phyloP scores from a whole-genome alignment of 2,329 filamentous ascomycete genomes.

The Ascochyta pisi region DNA sequence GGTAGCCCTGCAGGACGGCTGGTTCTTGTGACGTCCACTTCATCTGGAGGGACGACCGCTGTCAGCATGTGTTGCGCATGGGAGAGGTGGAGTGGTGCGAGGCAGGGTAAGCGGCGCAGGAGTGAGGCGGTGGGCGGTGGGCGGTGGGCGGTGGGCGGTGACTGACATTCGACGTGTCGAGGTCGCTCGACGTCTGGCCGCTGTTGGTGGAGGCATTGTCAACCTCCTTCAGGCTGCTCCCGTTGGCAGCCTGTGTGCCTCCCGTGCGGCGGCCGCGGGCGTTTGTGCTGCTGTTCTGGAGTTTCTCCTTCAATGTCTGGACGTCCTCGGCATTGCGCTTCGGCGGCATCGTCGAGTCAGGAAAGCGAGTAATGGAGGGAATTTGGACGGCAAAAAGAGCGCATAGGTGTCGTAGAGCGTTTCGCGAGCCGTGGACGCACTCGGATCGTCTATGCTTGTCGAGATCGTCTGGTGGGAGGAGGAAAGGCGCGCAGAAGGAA shows the following conservation, averaged over 20 bases:
- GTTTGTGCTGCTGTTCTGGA: slow-evolving; percentile 41
- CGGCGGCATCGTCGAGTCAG: slow-evolving; percentile 46
- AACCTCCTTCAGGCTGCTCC: slow-evolving; percentile 48
- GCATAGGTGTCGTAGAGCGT: slow-evolving; percentile 8
- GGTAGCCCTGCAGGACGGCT: slow-evolving; percentile 75
- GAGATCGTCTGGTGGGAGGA: slow-evolving; percentile 12
- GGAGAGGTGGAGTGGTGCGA: not conserved
- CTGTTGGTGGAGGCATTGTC: slow-evolving; percentile 48
- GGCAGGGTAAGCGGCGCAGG: slow-evolving; percentile 1
- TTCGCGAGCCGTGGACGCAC: slow-evolving; percentile 12
- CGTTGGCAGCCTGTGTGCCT: slow-evolving; percentile 34
- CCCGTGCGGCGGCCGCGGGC: slow-evolving; percentile 50
- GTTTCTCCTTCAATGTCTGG: slow-evolving; percentile 52
- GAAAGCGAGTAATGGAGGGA: slow-evolving; percentile 9
- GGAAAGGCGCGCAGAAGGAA: slow-evolving; percentile 16
- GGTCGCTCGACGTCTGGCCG: slow-evolving; percentile 41
- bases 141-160: slow-evolving; percentile 20
- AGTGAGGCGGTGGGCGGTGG: slow-evolving; percentile 19
- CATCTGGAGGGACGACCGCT: slow-evolving; percentile 49
- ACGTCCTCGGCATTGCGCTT: slow-evolving; percentile 50
- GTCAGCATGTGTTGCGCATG: slow-evolving; percentile 23
- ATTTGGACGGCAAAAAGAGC: not conserved
- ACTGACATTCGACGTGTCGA: slow-evolving; percentile 45
- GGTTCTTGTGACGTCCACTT: slow-evolving; percentile 74
- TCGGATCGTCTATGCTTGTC: slow-evolving; percentile 14